Evolutionary conservation across 306 rosid species (phyloP), one percentile per base, ranked within the genome.

Genomic region (Rubus idaeus): DNA sequence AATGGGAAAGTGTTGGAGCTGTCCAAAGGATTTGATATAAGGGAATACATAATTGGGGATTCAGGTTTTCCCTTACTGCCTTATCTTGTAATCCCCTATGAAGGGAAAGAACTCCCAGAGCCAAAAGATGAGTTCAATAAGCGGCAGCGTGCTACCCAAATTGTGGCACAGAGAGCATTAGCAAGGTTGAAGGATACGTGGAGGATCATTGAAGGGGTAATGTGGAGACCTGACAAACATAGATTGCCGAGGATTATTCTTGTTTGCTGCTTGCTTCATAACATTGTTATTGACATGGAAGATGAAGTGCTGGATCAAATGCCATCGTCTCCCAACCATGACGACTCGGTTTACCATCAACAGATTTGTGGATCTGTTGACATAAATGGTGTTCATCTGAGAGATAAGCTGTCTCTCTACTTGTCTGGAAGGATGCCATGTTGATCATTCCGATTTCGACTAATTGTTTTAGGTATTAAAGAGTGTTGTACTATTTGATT

Each of bases 151-250:
- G 92, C 89, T 14, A 89, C 96, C 20, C 82, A 81, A 77, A 68
- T 84, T 85, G 92, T 94, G 60, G 97, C 90, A 14, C 91, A 89
- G 69, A 84, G 86, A 76, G 97, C 97, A 55, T 73, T 92, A 68
- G 71, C 87, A 41, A 89, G 93, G 86, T 82, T 94, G 75, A 94
- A 94, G 86, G 94, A 89, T 35, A 88, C 75, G 80, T 94, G 98
- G 98, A 88, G 87, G 87, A 90, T 92, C 87, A 94, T 94, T 78
- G 89, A 83, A 13, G 98, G 98, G 78, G 84, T 83, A 20, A 94
- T 94, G 97, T 92, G 98, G 98, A 83, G 98, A 61, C 98, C 97
- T 0, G 98, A 94, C 86, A 92, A 89, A 71, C 97, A 94, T 70
- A 85, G 91, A 46, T 58, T 94, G 77, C 98, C 98, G 0, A 88